Percentiles rank a stretch among this genome's conserved stretches.
Conservation (phyloP, 331 rosid genomes). For the Pyrus hybrid region DNA sequence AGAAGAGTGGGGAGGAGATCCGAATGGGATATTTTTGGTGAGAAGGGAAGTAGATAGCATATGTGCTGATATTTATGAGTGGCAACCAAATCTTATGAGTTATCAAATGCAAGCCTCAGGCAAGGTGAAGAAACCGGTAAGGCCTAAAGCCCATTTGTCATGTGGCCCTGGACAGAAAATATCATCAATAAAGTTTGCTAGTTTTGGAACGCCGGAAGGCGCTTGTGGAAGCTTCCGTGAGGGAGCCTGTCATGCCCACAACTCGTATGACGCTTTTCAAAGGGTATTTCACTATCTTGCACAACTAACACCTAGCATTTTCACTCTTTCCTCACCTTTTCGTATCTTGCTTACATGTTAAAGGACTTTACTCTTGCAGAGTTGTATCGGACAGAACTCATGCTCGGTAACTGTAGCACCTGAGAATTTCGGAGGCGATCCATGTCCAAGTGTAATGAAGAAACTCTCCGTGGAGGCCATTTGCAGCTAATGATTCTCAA, state of each 20-base stretch:
- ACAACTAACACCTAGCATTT: not conserved
- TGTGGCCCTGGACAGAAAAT: slow-evolving; percentile 80
- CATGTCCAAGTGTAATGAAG: no score
- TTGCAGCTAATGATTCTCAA: slow-evolving; percentile 46
- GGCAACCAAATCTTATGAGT: slow-evolving; percentile 74
- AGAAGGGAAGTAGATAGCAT: slow-evolving; percentile 68
- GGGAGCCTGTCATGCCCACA: slow-evolving; percentile 81
- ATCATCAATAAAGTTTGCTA: slow-evolving; percentile 80
- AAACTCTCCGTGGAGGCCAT: slow-evolving; percentile 54
- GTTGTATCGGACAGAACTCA: slow-evolving; percentile 65
- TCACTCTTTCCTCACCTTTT: not conserved
- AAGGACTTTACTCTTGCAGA: slow-evolving; percentile 37
- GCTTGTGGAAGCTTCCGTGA: slow-evolving; percentile 67
- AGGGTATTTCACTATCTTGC: slow-evolving; percentile 39
- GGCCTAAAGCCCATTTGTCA: slow-evolving; percentile 70
- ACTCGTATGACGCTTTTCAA: slow-evolving; percentile 64
- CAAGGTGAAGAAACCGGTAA: slow-evolving; percentile 35
- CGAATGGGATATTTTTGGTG: slow-evolving; percentile 70
- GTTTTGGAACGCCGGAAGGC: slow-evolving; percentile 90
- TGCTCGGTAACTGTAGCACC: slow-evolving; percentile 67
- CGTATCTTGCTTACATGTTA: not conserved
- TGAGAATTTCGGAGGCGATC: slow-evolving; percentile 84
- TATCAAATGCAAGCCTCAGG: slow-evolving; percentile 60
- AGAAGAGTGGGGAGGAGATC: slow-evolving; percentile 84
- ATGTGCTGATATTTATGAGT: slow-evolving; percentile 84